Percentiles rank a stretch among this genome's conserved stretches.
These are phyloP conservation scores for Massariosphaeria phaeospora DNA, from an alignment of 495 filamentous ascomycete species.

Conservation along the genomic window DNA sequence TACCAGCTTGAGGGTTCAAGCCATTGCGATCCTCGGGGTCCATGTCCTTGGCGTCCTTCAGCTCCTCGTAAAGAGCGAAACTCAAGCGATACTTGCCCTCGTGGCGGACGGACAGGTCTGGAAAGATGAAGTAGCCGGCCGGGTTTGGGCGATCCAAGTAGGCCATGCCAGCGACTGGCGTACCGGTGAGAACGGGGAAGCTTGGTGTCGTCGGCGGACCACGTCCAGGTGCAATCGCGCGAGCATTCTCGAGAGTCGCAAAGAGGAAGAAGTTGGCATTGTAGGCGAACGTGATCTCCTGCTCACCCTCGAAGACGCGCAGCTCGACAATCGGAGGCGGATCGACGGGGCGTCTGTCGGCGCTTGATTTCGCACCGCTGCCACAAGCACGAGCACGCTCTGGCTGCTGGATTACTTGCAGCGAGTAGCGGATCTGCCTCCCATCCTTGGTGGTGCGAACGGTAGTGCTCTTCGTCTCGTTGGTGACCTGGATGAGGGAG, in stretches of 20 bases:
- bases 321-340: slow-evolving; percentile 95
- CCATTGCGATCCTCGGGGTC: slow-evolving; percentile 47
- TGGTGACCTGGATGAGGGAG: slow-evolving; percentile 46
- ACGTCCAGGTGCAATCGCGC: slow-evolving; percentile 78
- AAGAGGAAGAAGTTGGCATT: slow-evolving; percentile 98
- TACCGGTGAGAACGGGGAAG: slow-evolving; percentile 85
- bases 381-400: slow-evolving; percentile 95
- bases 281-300: slow-evolving; percentile 84
- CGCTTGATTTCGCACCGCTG: slow-evolving; percentile 87
- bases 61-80: slow-evolving; percentile 91
- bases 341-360: slow-evolving; percentile 93
- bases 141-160: slow-evolving; percentile 88
- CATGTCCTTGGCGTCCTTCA: slow-evolving; percentile 68
- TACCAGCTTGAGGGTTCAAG: slow-evolving; percentile 34
- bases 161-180: slow-evolving; percentile 92
- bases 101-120: slow-evolving; percentile 92
- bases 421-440: slow-evolving; percentile 70
- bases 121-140: slow-evolving; percentile 97
- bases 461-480: slow-evolving; percentile 56
- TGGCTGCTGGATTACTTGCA: slow-evolving; percentile 90
- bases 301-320: slow-evolving; percentile 73
- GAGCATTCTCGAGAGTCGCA: slow-evolving; percentile 82
- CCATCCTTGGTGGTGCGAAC: slow-evolving; percentile 73
- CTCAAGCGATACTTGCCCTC: slow-evolving; percentile 84
- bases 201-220: slow-evolving; percentile 59